Evolutionary conservation across 208 protist species (phyloP), one percentile per base, ranked within the genome.

Genomic region (Leishmania mexicana): DNA sequence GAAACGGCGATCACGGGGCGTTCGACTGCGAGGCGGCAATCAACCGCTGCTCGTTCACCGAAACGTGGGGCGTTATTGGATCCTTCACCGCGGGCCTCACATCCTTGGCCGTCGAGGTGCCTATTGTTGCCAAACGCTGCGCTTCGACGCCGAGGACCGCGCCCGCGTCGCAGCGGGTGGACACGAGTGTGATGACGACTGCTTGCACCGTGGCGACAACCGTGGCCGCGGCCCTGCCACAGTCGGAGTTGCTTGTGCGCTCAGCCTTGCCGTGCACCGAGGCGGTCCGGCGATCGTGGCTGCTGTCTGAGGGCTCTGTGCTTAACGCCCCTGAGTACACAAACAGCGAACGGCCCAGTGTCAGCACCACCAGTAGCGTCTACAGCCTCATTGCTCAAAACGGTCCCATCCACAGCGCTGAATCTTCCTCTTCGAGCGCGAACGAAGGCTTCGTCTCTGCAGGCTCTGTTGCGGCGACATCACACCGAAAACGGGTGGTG

Each of bases 41-140:
- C 17, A 35, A 78, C 5, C 75, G 57, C 10, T 51, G 75, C 24
- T 40, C 75, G 38, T 78, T 68, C 40, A 31, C 57, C 8, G 57
- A 78, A 47, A 78, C 75, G 19, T 78, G 75, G 75, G 15, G 40
- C 75, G 21, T 78, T n/a, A 62, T 78, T 62, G 57, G 75, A 62
- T 35, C 54, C 35, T 78, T 40, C 73, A 62, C 51, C 7, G 42
- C 15, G 3, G 73, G 53, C n/a, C 15, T 45, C 15, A 51, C 8
- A 10, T 10, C 31, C n/a, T 2, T 38, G 17, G 11, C 47, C 31
- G 31, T n/a, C 11, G 24, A 51, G 35, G 31, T 76, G 49, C 73
- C 73, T n/a, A 58, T 62, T 38, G 35, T 62, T 40, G 8, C 60
- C 31, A 76, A 76, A 31, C 51, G 31, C 51, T 6, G 45, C 21